Conservation (phyloP, 2,329 filamentous ascomycete genomes). For the Mariannaea elegans region DNA sequence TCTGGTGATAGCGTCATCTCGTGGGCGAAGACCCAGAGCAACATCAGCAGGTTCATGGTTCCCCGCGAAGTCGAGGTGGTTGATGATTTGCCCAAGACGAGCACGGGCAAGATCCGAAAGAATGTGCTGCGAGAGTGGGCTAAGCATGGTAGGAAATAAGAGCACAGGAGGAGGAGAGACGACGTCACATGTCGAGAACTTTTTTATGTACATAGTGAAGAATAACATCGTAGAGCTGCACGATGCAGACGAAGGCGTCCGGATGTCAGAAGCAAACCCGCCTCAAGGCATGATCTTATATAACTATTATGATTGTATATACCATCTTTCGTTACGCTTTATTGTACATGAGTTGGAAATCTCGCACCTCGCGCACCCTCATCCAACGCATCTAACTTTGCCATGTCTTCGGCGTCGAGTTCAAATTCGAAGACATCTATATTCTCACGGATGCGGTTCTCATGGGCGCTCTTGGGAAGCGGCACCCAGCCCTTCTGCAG, state of each 20-base stretch:
- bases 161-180: constrained; percentile 12
- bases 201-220: constrained; percentile 13
- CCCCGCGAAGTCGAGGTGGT: constrained; percentile 79
- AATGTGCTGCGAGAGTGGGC: constrained; percentile 91
- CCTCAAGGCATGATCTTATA: background rate
- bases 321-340: background rate
- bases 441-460: constrained; percentile 68
- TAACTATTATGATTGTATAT: background rate
- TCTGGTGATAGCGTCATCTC: constrained; percentile 73
- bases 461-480: constrained; percentile 71
- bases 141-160: constrained; percentile 36
- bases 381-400: constrained; percentile 41
- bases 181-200: background rate
- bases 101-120: constrained; percentile 96
- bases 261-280: background rate
- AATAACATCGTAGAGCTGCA: constrained; percentile 11
- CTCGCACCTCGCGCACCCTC: constrained; percentile 40
- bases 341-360: constrained; percentile 44
- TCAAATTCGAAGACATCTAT: constrained; percentile 69
- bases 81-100: constrained; percentile 92
- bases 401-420: constrained; percentile 66
- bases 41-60: constrained; percentile 92
- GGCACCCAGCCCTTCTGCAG: constrained; percentile 76
- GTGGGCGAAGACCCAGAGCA: constrained; percentile 84
- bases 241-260: constrained; percentile 7